phyloP scores from a whole-genome alignment of 345 rosid species.

The Euphorbia pulcherrima region DNA sequence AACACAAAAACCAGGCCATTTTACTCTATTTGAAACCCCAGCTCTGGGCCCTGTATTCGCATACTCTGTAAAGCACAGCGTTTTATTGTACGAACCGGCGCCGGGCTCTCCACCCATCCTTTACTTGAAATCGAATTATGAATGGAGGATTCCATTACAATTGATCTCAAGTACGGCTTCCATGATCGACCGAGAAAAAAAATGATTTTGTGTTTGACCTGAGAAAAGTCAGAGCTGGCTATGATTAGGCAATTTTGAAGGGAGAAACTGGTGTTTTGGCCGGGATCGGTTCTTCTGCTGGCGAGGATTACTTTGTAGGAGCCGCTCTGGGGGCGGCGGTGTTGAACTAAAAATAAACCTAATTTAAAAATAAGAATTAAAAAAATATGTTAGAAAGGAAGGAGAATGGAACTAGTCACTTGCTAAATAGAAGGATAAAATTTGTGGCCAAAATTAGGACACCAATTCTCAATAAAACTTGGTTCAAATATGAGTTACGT shows the following conservation, averaged over 20 bases:
- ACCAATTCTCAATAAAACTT: too few relatives aligned
- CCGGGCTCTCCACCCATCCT: constrained; percentile 79
- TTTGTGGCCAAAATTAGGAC: too few relatives aligned
- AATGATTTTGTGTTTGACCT: constrained; percentile 24
- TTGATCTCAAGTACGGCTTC: constrained; percentile 60
- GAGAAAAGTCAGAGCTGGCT: constrained; percentile 30
- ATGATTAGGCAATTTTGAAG: constrained; percentile 52
- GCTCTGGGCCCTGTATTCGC: constrained; percentile 46
- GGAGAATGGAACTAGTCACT: too few relatives aligned
- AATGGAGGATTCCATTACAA: constrained; percentile 62
- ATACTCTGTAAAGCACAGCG: constrained; percentile 50
- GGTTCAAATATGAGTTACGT: too few relatives aligned
- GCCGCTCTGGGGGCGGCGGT: constrained; percentile 20
- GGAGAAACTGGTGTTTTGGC: constrained; percentile 73
- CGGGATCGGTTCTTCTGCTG: constrained; percentile 53
- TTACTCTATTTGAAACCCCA: constrained; percentile 35
- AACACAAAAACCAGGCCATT: constrained; percentile 50
- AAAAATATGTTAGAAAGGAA: too few relatives aligned
- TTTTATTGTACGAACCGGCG: constrained; percentile 20
- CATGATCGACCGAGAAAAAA: constrained; percentile 80
- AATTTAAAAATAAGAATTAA: too few relatives aligned
- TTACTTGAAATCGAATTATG: constrained; percentile 40
- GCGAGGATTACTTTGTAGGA: constrained; percentile 51
- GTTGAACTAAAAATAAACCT: too few relatives aligned
- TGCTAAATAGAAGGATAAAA: too few relatives aligned